Conservation (phyloP, 148 eudicot species). For the Rheum nobile region DNA sequence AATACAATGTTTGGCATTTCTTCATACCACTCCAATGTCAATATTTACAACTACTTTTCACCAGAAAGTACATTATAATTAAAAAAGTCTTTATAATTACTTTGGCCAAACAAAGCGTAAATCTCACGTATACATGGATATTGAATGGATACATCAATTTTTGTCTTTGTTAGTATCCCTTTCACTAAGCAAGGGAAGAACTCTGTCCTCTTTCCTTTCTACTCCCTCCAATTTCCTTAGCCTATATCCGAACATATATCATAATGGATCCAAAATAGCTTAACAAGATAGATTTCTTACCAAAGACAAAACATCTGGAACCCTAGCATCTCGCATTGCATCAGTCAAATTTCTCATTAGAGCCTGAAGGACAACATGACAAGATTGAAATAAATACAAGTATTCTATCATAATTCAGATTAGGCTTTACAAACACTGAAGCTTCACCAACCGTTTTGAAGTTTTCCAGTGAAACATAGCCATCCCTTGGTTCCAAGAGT, state of each 20-base stretch:
- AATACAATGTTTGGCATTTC: too few species aligned
- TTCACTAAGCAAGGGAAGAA: background rate
- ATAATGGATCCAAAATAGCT: background rate
- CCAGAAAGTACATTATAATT: too few species aligned
- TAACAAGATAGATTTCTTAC: slow-evolving; percentile 27
- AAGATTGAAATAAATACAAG: slow-evolving; percentile 5
- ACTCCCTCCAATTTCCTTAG: background rate
- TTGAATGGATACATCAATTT: background rate
- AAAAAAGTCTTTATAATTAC: too few species aligned
- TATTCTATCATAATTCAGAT: background rate
- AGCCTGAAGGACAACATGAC: slow-evolving; percentile 46
- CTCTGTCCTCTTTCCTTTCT: background rate
- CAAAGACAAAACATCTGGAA: slow-evolving; percentile 50
- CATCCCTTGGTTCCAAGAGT: slow-evolving; percentile 72
- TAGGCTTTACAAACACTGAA: background rate
- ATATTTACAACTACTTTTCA: too few species aligned
- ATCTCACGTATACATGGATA: background rate
- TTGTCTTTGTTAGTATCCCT: background rate
- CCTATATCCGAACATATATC: background rate
- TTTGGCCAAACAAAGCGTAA: too few species aligned
- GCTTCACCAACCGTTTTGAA: slow-evolving; percentile 48
- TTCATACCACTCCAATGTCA: too few species aligned
- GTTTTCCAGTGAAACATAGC: slow-evolving; percentile 53
- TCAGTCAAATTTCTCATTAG: slow-evolving; percentile 59
- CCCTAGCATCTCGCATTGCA: slow-evolving; percentile 78